Base-by-base conservation (phyloP, 176 grass and related monocot species). In the Alloteropsis semialata region DNA sequence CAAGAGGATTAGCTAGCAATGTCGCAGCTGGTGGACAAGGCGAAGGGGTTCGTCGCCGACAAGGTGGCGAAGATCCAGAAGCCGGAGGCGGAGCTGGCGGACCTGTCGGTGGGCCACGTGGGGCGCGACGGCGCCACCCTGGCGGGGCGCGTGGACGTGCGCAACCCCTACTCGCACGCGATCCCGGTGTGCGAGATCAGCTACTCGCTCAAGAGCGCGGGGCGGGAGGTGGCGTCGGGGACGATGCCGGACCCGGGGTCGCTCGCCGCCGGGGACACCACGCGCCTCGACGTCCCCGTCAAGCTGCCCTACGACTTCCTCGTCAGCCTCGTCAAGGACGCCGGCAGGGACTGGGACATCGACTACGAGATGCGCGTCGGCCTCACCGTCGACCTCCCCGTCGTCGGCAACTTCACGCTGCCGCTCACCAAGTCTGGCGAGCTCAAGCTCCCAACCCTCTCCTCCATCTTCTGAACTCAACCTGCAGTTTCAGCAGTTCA, bases 381-480 rank as follows among this genome's bases (percentile, higher is more conserved):
- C 0, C 90, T 96, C 82, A 92, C 93, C 69, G 67, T 96, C 41
- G 93, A 96, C 74, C 93, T 96, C 29, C 93, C 93, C 28, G 41
- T 92, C 44, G 3, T 96, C 19, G 93, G 93, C 18, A 92, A 82
- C 83, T 86, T 96, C 79, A 96, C 79, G n/a, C 67, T 92, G 57
- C 90, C 90, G 48, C 81, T 96, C 72, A 90, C 88, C 83, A 92
- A 90, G 90, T 85, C 88, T 48, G 93, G 93, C 50, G 88, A 96
- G 49, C 45, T 96, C 78, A 92, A 92, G 88, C 88, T 96, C 48
- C 93, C 93, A 6, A 96, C 93, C 0, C 87, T 95, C 60, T 90
- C 90, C 63, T 54, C 67, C 78, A 3, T 95, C 12, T 95, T 95
- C 57, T 95, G 49, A 51, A 12, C 43, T 13, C 3, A 12, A 13